Evolutionary conservation across 2,329 filamentous ascomycete genomes (phyloP), one percentile per base, ranked within the genome.

Genomic region (Talaromyces albobiverticillius): DNA sequence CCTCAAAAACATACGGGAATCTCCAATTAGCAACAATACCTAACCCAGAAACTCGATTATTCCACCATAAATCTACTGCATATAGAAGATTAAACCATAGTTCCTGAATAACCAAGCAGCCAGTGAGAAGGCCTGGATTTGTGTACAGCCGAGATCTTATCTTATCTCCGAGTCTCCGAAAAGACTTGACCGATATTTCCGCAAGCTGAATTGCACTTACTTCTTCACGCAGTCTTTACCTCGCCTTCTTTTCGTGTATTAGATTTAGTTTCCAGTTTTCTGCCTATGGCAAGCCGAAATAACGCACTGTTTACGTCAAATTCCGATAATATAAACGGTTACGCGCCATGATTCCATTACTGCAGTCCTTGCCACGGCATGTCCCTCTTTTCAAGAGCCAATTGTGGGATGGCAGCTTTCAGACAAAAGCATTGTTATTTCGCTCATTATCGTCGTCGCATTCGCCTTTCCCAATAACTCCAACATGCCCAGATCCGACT

Each of bases 401-500:
- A 16, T 16, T 42, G n/a, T 11, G n/a, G 4, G 31, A 14, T 31
- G 3, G 10, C 25, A 26, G 10, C 11, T 42, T 32, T 13, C 26
- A 25, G 20, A 14, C 18, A 13, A 25, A n/a, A 14, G 26, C 20
- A 26, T 16, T 26, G 13, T 22, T 38, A 2, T 23, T 38, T 14
- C 46, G 53, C 10, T 41, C 41, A 20, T 46, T 51, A 34, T 29
- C 54, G 34, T 49, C 51, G 3, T n/a, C 40, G 10, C 14, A 14
- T 18, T 26, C 69, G 16, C 70, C 71, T 0, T 76, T 81, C 46
- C 78, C 79, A 8, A 67, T 79, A 9, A 73, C 75, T 16, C 73
- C 78, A 50, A 64, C 75, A 50, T 96, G 91, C 66, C 91, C 92
- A 2, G 79, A 84, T 32, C 84, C 90, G 59, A 89, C 84, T 59